phyloP scores from a whole-genome alignment of 2,329 filamentous ascomycete species.

The Fusarium succisae region DNA sequence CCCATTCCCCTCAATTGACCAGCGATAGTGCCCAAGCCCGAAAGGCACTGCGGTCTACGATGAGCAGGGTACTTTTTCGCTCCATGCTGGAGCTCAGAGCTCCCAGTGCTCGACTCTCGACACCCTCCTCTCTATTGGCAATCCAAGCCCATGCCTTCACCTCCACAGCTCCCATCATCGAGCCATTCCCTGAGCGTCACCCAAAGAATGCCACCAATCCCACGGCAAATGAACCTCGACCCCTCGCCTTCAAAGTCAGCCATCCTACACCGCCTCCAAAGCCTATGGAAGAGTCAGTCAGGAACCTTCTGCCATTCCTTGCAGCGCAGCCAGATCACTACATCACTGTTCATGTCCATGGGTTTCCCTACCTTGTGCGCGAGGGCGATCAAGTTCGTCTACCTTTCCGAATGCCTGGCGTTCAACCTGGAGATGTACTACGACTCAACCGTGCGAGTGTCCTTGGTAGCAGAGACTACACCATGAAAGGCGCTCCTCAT shows the following conservation, averaged over 20 bases:
- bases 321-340: conserved; percentile 79
- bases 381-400: conserved; percentile 79
- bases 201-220: conserved; percentile 52
- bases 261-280: conserved; percentile 48
- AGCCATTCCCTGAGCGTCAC: conserved; percentile 49
- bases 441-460: conserved; percentile 86
- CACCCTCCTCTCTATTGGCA: conserved; percentile 40
- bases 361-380: conserved; percentile 81
- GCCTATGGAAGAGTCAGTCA: conserved; percentile 64
- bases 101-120: conserved; percentile 43
- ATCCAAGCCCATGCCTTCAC: conserved; percentile 44
- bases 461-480: conserved; percentile 89
- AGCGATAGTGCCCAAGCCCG: conserved; percentile 39
- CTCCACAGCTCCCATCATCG: conserved; percentile 58
- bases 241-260: conserved; percentile 53
- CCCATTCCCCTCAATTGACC: conserved; percentile 30
- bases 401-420: conserved; percentile 81
- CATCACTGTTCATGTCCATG: conserved; percentile 82
- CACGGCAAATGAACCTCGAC: conserved; percentile 45
- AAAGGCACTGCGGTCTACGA: conserved; percentile 46
- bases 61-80: conserved; percentile 70
- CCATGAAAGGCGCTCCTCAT: conserved; percentile 82
- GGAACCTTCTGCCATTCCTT: conserved; percentile 73
- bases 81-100: conserved; percentile 69
- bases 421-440: conserved; percentile 83